Percentiles rank a stretch among this genome's conserved stretches.
phyloP scores from a whole-genome alignment of 2,329 filamentous ascomycete species.

The Claviceps pazoutovae region DNA sequence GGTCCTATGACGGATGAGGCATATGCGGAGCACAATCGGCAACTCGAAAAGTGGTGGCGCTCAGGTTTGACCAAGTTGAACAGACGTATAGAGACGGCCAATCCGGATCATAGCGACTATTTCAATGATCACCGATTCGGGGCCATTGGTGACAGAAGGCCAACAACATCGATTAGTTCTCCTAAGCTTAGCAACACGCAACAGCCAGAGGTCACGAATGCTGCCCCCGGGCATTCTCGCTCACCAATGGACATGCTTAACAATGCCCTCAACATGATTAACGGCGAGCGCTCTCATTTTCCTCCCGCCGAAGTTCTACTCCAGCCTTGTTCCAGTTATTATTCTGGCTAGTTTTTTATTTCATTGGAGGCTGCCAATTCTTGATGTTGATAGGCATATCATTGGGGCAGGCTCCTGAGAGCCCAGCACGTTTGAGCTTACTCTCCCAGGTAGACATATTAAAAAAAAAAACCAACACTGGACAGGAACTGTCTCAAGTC shows the following conservation, averaged over 20 bases:
- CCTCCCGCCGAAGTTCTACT: not conserved
- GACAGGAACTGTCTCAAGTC: not conserved
- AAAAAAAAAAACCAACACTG: not conserved
- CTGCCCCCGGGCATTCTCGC: not conserved
- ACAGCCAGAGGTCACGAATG: not conserved
- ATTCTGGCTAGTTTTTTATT: not conserved
- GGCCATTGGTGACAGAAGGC: constrained; percentile 3
- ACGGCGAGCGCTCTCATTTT: not conserved
- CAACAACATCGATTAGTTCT: not conserved
- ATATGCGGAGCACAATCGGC: constrained; percentile 4
- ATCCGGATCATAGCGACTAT: not conserved
- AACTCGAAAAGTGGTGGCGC: constrained; percentile 6
- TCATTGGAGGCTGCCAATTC: too few relatives aligned
- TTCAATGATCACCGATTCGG: not conserved
- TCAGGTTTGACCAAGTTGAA: constrained; percentile 2
- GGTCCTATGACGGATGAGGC: constrained; percentile 12
- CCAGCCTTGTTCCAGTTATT: not conserved
- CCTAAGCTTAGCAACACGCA: not conserved
- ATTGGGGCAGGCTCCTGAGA: not conserved
- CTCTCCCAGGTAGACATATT: not conserved
- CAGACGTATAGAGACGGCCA: not conserved
- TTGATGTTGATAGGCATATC: not conserved
- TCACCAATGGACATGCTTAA: constrained; percentile 1
- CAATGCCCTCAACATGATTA: not conserved
- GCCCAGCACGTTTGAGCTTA: too few relatives aligned